Evolutionary conservation across 768 basidiomycete species (phyloP).

Genomic region (Lanmaoa rubissima): DNA sequence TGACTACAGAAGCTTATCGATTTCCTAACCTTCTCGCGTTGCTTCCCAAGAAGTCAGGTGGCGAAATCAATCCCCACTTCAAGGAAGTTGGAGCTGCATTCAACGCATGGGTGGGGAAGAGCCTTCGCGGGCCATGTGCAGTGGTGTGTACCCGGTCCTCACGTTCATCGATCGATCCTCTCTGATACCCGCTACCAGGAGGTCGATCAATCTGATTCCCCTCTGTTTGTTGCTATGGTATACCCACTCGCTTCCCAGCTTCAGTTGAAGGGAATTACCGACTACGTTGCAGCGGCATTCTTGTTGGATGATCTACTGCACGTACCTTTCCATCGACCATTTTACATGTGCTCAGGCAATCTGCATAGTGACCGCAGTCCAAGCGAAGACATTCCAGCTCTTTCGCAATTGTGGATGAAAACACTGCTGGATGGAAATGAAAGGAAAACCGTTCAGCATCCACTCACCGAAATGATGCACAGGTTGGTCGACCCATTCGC

Average conservation of each 20-base stretch:
- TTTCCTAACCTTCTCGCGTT: constrained; percentile 25
- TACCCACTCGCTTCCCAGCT: constrained; percentile 24
- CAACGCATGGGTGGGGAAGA: neutral
- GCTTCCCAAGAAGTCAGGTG: constrained; percentile 29
- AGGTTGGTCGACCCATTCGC: neutral
- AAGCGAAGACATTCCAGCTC: neutral
- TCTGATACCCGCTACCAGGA: constrained; percentile 13
- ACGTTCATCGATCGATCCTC: rapidly evolving
- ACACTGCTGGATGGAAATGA: neutral
- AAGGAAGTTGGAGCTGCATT: constrained; percentile 20
- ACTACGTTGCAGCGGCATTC: constrained; percentile 2
- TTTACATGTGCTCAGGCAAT: neutral
- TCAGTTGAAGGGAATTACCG: constrained; percentile 24
- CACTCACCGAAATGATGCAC: neutral
- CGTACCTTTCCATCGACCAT: neutral
- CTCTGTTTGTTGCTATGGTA: constrained; percentile 10
- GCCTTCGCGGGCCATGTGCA: neutral
- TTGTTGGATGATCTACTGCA: no score
- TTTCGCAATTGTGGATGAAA: neutral
- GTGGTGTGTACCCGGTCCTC: neutral
- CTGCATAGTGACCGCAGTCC: neutral
- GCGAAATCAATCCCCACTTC: constrained; percentile 27
- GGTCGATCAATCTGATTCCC: constrained; percentile 23
- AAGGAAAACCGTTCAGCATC: neutral
- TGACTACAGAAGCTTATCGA: constrained; percentile 13